Evolutionary conservation across 2,329 filamentous ascomycete species (phyloP), one percentile per base, ranked within the genome.

Genomic region (Aspergillus fijiensis): DNA sequence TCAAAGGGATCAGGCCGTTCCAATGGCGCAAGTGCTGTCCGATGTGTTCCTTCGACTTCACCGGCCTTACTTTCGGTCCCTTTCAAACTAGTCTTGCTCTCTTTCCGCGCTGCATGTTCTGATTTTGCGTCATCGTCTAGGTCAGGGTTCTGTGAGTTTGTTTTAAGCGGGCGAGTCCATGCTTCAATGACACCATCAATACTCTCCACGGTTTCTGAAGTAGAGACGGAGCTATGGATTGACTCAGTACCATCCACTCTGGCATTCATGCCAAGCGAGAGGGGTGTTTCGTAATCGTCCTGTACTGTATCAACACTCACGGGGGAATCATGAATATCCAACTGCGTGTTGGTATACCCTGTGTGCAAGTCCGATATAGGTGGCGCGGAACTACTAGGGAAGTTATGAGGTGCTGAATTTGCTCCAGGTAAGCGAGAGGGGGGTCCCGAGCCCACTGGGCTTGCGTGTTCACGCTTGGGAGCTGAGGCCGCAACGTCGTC

Each of bases 181-280:
- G 76, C 76, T 63, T 79, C 71, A 52, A 80, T 80, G 27, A 80
- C 73, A 55, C 73, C 74, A 57, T 80, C 77, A 54, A 80, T 79
- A 29, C 70, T 78, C 27, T 76, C 73, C 14, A 73, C 67, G 19
- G 67, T 68, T 19, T 66, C 72, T 42, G 61, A 63, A 5, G 61
- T 63, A 11, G 73, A 74, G 16, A 67, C 57, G 11, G 60, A 56
- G 54, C 68, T 71, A 35, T 63, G 60, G n/a, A 61, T 61, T 16
- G 76, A 74, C 19, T 64, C 67, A 23, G 65, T 60, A 31, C 69
- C 76, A 52, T 77, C 68, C 45, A 71, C 60, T 42, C 74, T 72
- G 14, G 51, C 54, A 52, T 77, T 69, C 45, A 71, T 60, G 33
- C 74, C 70, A 12, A 51, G 52, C 6, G 67, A 63, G 10, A 57